phyloP scores from a whole-genome alignment of 129 eudicot genomes.

The Helianthus annuus region HanXRQr2.0-SUNRISE NC_035439.2:84280101-84280600 shows the following conservation, averaged over 20 bases:
- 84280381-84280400: background rate
- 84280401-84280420: constrained; percentile 48
- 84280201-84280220: constrained; percentile 47
- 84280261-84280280: constrained; percentile 34
- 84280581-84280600: background rate
- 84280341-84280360: background rate
- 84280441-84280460: constrained; percentile 46
- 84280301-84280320: constrained; percentile 34
- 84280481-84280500: constrained; percentile 22
- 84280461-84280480: constrained; percentile 31
- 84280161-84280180: constrained; percentile 46
- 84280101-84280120: constrained; percentile 44
- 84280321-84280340: background rate
- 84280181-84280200: constrained; percentile 47
- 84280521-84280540: constrained; percentile 33
- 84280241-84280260: constrained; percentile 53
- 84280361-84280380: background rate
- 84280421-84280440: constrained; percentile 21
- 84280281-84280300: constrained; percentile 35
- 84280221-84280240: constrained; percentile 51
- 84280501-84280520: constrained; percentile 31
- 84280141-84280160: constrained; percentile 46
- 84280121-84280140: constrained; percentile 50
- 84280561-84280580: background rate
- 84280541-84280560: background rate